phyloP scores from a whole-genome alignment of 2,329 filamentous ascomycete species.

The Erysiphe neolycopersici region DNA sequence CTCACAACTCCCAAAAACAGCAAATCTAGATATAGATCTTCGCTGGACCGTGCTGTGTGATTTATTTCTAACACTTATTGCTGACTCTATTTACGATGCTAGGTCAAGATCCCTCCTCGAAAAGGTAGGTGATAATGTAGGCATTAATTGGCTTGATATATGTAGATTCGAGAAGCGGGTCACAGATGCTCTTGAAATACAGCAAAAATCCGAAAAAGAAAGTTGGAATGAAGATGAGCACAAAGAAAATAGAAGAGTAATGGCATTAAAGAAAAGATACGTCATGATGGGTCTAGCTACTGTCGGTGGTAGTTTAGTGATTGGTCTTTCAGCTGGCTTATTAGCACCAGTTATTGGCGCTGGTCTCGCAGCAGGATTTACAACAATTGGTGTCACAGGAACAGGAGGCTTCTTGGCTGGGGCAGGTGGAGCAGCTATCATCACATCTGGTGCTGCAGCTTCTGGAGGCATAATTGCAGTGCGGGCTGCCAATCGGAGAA shows the following conservation, averaged over 20 bases:
- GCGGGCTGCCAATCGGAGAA: conserved; percentile 63
- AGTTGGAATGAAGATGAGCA: conserved; percentile 96
- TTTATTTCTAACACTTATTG: conserved; percentile 80
- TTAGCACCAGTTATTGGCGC: conserved; percentile 84
- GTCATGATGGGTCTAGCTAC: conserved; percentile 94
- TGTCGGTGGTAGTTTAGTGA: conserved; percentile 81
- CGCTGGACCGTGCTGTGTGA: conserved; percentile 95
- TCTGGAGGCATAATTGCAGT: conserved; percentile 71
- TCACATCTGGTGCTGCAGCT: conserved; percentile 67
- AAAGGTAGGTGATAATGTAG: conserved; percentile 51
- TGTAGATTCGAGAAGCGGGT: conserved; percentile 93
- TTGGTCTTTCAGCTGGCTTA: conserved; percentile 77
- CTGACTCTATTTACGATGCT: conserved; percentile 81
- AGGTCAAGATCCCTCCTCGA: conserved; percentile 68
- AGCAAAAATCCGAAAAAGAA: conserved; percentile 78
- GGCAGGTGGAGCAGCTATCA: conserved; percentile 75
- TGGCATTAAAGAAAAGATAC: conserved; percentile 56
- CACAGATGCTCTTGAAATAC: conserved; percentile 92
- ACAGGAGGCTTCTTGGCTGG: conserved; percentile 77
- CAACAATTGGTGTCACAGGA: conserved; percentile 75
- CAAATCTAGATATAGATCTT: conserved; percentile 81
- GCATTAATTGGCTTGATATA: conserved; percentile 75
- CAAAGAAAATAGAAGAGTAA: conserved; percentile 62
- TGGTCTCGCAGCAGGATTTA: conserved; percentile 80
- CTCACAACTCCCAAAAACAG: conserved; percentile 53